Percentiles rank a stretch among this genome's conserved stretches.
These are phyloP conservation scores for Vanderwaltozyma verrucispora DNA, from an alignment of 805 yeast genomes.

Conservation along the genomic window DNA sequence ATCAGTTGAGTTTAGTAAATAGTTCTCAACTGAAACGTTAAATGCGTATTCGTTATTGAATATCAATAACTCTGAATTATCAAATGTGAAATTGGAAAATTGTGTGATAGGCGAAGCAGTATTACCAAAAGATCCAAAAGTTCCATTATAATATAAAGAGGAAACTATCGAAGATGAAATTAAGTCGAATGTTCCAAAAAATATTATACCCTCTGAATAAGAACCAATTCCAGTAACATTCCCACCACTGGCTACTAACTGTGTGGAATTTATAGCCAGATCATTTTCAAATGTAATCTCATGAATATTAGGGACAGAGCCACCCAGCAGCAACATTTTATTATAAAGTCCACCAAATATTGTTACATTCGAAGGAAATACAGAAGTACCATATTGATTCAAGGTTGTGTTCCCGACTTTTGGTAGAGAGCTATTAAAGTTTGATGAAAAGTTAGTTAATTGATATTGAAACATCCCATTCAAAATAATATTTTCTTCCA, in stretches of 20 bases:
- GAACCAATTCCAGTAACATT: slow-evolving; percentile 9
- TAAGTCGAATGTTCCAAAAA: slow-evolving; percentile 16
- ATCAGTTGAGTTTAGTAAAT: slow-evolving; percentile 15
- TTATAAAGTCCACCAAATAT: slow-evolving; percentile 27
- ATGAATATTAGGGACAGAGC: slow-evolving; percentile 31
- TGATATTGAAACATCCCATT: slow-evolving; percentile 83
- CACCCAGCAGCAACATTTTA: slow-evolving; percentile 44
- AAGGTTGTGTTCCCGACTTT: slow-evolving; percentile 41
- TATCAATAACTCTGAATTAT: slow-evolving; percentile 12
- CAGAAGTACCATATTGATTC: slow-evolving; percentile 29
- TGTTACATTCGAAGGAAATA: slow-evolving; percentile 19
- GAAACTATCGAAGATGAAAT: slow-evolving; percentile 6
- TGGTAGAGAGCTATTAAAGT: slow-evolving; percentile 21
- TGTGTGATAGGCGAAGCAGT: slow-evolving; percentile 2
- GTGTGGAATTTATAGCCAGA: slow-evolving; percentile 9
- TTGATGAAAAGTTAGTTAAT: slow-evolving; percentile 47
- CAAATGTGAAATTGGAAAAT: slow-evolving; percentile 15
- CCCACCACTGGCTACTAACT: slow-evolving; percentile 9
- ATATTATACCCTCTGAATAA: slow-evolving; percentile 30
- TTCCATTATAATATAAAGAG: slow-evolving; percentile 16
- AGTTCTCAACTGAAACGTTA: slow-evolving; percentile 20
- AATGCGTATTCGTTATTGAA: slow-evolving; percentile 20
- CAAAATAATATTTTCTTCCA: slow-evolving; percentile 19
- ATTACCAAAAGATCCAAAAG: slow-evolving; percentile 9
- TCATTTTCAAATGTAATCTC: slow-evolving; percentile 21